Base-by-base conservation (phyloP, 306 rosid species). In the Chamaecrista fasciculata region DNA sequence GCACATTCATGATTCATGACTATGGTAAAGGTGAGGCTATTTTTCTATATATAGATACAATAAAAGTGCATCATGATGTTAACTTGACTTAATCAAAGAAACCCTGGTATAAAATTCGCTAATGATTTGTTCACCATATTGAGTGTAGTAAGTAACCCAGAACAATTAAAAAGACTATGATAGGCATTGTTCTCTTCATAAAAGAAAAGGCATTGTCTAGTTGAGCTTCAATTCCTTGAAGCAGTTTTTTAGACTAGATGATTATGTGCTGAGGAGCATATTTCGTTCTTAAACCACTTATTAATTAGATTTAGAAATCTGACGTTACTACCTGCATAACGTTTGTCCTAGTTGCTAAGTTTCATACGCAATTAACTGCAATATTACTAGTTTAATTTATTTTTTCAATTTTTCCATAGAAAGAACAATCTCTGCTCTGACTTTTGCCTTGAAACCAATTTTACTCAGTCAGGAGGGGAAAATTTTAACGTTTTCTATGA, bases 381-480 rank as follows among this genome's bases (percentile, higher is more conserved):
- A 42, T 48, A 48, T 44, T 43, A 24, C 78, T 23, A 61, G 47
- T 24, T 0, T 16, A 31, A n/a, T n/a, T n/a, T n/a, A n/a, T n/a
- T n/a, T n/a, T n/a, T n/a, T n/a, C n/a, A n/a, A n/a, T 69, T 11
- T 72, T 53, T 66, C 39, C 25, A 11, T 40, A 23, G 34, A 31
- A 53, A 15, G 11, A 2, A 36, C 61, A 36, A 53, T 19, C 39
- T 46, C 31, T 60, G 48, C 56, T 47, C 62, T 55, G 62, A 52
- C 25, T 62, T 47, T 56, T 56, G 43, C 61, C 46, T 69, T 69
- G 25, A 62, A 64, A 65, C 26, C 15, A 20, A 33, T 76, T 21
- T 36, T 62, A 47, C 28, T 58, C 36, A 18, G 51, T 28, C 62
- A 5, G 4, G 16, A 46, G 15, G 20, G 36, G 21, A 14, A 58